phyloP scores from a whole-genome alignment of 495 filamentous ascomycete genomes.

The Penicillium crystallinum region DNA sequence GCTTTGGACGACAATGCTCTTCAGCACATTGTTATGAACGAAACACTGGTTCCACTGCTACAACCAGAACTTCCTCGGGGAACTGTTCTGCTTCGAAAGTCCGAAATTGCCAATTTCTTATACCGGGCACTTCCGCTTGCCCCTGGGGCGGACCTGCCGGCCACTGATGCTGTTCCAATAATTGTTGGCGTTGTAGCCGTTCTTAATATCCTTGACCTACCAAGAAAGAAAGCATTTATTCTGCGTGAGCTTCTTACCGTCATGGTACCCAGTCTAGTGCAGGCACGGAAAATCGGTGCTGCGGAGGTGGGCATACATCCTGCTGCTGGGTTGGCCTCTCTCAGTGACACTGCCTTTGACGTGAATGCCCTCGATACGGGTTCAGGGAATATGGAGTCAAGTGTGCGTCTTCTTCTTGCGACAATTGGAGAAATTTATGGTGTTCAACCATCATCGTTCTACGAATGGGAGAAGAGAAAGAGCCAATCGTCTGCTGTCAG shows the following conservation, averaged over 20 bases:
- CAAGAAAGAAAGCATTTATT: conserved; percentile 83
- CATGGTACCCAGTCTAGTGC: conserved; percentile 78
- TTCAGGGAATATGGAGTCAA: conserved; percentile 70
- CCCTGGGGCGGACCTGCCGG: conserved; percentile 52
- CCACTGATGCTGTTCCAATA: conserved; percentile 67
- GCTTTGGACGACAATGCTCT: conserved; percentile 62
- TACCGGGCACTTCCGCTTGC: conserved; percentile 68
- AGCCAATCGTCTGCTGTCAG: conserved; percentile 15
- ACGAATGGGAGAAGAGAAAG: conserved; percentile 32
- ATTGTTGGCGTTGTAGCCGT: conserved; percentile 83
- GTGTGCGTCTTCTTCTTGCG: conserved; percentile 56
- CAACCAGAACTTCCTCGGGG: conserved; percentile 42
- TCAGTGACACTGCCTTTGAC: conserved; percentile 48
- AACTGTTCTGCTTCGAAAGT: conserved; percentile 42
- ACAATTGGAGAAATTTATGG: conserved; percentile 49
- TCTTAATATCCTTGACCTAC: conserved; percentile 66
- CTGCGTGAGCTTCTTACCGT: conserved; percentile 78
- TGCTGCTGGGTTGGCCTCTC: conserved; percentile 70
- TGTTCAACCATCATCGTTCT: conserved; percentile 38
- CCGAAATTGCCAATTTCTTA: conserved; percentile 63
- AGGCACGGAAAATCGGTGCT: conserved; percentile 85
- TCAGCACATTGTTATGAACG: conserved; percentile 59
- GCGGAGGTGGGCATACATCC: conserved; percentile 95
- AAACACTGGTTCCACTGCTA: conserved; percentile 34
- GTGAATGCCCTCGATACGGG: conserved; percentile 67